Base-by-base conservation (phyloP, 2,329 filamentous ascomycete genomes). In the Myriosclerotinia duriaeana region DNA sequence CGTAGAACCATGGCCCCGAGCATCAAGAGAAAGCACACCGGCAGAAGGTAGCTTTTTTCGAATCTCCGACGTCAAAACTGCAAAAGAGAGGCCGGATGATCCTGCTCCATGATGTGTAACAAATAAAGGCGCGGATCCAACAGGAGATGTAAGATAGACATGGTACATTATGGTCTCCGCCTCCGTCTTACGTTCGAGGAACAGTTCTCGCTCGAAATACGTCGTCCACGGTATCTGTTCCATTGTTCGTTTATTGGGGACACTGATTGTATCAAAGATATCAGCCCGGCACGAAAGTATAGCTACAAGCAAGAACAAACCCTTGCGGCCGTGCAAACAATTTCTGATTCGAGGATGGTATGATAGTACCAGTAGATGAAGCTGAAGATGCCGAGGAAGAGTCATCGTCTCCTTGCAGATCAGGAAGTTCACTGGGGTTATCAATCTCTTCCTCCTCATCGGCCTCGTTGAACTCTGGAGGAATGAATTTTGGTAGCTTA, bases 61-160 rank as follows among this genome's bases (percentile, higher is more conserved):
- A 69, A 98, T 87, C 76, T 96, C 90, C 54, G 86, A 83, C 2
- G 89, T 87, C 68, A 96, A 87, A 5, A 92, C 83, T 6, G 93
- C 93, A 78, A 98, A 99, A 2, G 93, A 96, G 67, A 98, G 85
- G 8, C 91, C 96, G 0, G 93, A 97, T 5, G 93, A 96, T 20
- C 95, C 95, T 52, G 92, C 95, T 50, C 95, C 95, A 79, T 99
- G 95, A 76, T 99, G 95, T 79, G 91, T 92, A 68, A 98, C 89
- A 78, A 99, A 93, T 6, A 99, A 82, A 0, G 94, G 93, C 0
- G 90, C 91, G 48, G 84, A 87, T 53, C 84, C 84, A 11, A 80
- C 76, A 0, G 94, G 93, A 0, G 93, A 92, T 26, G 88, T 97
- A 53, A 98, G 82, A 77, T 98, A 98, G 66, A 87, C 91, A 80